phyloP scores from a whole-genome alignment of 2,329 filamentous ascomycete genomes.

The Aspergillus transmontanensis region DNA sequence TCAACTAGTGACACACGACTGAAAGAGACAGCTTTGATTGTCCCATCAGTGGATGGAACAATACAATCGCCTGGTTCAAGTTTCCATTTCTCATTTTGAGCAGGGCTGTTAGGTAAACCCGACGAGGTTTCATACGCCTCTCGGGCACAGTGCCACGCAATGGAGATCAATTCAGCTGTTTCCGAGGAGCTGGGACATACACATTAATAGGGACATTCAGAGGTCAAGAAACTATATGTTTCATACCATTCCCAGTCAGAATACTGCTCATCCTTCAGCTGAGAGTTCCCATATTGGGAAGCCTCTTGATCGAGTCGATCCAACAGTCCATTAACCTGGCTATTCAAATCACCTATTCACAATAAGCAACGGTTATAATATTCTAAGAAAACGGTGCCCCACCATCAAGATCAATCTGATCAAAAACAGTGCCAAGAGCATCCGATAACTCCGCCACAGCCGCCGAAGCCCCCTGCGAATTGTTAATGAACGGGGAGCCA shows the following conservation, averaged over 20 bases:
- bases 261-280: constrained; percentile 4
- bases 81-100: background rate
- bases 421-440: constrained; percentile 5
- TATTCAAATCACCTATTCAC: background rate
- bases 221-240: background rate
- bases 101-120: background rate
- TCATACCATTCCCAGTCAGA: background rate
- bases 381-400: background rate
- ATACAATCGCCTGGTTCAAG: background rate
- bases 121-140: background rate
- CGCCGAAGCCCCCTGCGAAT: constrained; percentile 9
- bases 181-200: background rate
- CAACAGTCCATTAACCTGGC: background rate
- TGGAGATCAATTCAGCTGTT: background rate
- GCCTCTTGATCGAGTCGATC: constrained; percentile 7
- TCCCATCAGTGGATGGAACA: background rate
- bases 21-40: background rate
- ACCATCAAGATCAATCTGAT: constrained; percentile 9
- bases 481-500: constrained; percentile 5
- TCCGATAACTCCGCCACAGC: constrained; percentile 8
- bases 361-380: background rate
- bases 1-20: background rate
- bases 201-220: background rate
- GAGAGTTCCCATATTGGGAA: constrained; percentile 7
- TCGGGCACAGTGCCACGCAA: background rate